Percentiles rank a stretch among this genome's conserved stretches.
phyloP scores from a whole-genome alignment of 2,329 filamentous ascomycete genomes.

The Aphanocladium album region DNA sequence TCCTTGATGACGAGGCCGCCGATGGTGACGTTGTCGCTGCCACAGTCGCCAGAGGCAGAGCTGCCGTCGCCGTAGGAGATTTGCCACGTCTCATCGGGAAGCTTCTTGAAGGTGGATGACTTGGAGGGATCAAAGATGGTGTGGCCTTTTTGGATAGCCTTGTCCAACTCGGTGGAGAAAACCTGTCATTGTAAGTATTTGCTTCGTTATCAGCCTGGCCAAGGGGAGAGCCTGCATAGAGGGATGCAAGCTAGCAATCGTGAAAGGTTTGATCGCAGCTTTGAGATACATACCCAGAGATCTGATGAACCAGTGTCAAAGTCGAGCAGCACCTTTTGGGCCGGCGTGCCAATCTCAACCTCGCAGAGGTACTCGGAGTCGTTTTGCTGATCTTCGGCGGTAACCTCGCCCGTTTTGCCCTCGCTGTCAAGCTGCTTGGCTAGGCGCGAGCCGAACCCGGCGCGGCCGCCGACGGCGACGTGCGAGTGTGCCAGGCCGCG shows the following conservation, averaged over 20 bases:
- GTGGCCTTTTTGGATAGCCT: conserved; percentile 29
- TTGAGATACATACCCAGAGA: conserved; percentile 25
- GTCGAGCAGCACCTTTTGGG: conserved; percentile 34
- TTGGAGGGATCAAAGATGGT: conserved; percentile 32
- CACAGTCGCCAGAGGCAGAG: conserved; percentile 40
- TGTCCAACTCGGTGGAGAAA: conserved; percentile 26
- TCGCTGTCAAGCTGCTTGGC: neutral
- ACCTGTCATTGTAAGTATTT: neutral
- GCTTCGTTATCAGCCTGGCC: too few relatives aligned
- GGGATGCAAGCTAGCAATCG: too few relatives aligned
- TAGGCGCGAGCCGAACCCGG: neutral
- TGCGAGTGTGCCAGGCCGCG: conserved; percentile 5
- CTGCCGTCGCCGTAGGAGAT: conserved; percentile 42
- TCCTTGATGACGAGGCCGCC: conserved; percentile 36
- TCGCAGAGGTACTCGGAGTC: conserved; percentile 10
- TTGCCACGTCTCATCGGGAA: conserved; percentile 34
- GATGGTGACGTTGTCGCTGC: conserved; percentile 37
- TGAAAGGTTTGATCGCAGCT: too few relatives aligned
- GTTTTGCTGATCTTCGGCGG: conserved; percentile 10
- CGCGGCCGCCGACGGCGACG: conserved; percentile 5
- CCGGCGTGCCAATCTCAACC: conserved; percentile 24
- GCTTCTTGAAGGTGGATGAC: conserved; percentile 33
- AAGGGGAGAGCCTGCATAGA: too few relatives aligned
- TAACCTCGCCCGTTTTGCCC: conserved; percentile 6
- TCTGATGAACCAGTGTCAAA: conserved; percentile 41